Conservation (phyloP, 2,329 filamentous ascomycete species). For the Neurospora sp. region DNA sequence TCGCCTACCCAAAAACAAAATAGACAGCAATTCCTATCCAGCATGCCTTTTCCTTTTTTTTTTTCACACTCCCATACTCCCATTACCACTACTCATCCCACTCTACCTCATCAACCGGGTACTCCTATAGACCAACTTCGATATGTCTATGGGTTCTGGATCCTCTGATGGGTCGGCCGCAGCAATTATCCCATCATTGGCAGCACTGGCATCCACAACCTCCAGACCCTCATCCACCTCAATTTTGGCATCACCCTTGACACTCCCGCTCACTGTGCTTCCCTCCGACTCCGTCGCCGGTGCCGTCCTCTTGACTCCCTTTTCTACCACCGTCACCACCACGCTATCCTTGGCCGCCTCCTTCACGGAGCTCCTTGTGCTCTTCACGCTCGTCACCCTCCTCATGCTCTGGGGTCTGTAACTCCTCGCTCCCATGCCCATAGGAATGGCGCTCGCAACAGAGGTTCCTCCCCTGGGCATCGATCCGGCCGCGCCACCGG, state of each 20-base stretch:
- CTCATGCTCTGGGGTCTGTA: slow-evolving; percentile 45
- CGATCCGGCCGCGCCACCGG: slow-evolving; percentile 31
- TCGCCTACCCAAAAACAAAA: neutral
- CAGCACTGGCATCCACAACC: slow-evolving; percentile 21
- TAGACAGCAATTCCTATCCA: neutral
- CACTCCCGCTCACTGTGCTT: neutral
- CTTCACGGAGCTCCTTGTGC: slow-evolving; percentile 17
- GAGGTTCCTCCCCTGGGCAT: slow-evolving; percentile 28
- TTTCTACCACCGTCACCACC: neutral
- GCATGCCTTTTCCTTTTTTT: neutral
- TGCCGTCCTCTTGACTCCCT: slow-evolving; percentile 1
- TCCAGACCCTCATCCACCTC: slow-evolving; percentile 35
- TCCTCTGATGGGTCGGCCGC: slow-evolving; percentile 36
- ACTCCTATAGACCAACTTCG: slow-evolving; percentile 33
- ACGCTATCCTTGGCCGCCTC: slow-evolving; percentile 10
- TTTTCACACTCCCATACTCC: neutral
- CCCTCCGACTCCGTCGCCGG: neutral
- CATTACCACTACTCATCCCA: neutral
- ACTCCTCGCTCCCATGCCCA: slow-evolving; percentile 18
- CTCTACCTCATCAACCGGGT: slow-evolving; percentile 24
- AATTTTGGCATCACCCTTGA: neutral
- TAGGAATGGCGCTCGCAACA: slow-evolving; percentile 21
- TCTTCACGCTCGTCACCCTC: slow-evolving; percentile 27
- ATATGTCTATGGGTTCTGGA: slow-evolving; percentile 22
- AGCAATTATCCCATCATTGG: slow-evolving; percentile 15